Base-by-base conservation (phyloP, 305 asterid genomes). In the Solanum aculeatissimum region DNA sequence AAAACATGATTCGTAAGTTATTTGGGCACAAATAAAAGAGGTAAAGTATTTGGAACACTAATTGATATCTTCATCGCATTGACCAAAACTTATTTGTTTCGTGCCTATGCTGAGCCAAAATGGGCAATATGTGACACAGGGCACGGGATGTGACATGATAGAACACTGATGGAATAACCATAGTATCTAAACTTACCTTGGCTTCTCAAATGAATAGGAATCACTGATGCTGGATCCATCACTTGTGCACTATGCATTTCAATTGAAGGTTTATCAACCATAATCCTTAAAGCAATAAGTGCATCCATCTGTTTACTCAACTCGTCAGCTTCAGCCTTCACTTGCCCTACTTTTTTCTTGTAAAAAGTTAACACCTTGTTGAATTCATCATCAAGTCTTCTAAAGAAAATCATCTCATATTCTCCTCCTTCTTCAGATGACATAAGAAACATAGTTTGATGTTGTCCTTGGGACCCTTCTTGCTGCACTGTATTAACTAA, bases 271-370 rank as follows among this genome's bases (percentile, higher is more conserved):
- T 87, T 87, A 63, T 93, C 93, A 1, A 96, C 96, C 74, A 16
- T 88, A 51, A 94, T 82, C 87, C 98, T 89, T 85, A 96, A 86
- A 82, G 99, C 99, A 83, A 96, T 91, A 8, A 96, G 92, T 15
- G 93, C 97, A 85, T 96, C 96, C 98, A 96, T 96, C 86, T 96
- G 99, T 38, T 88, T 93, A 55, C 86, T 93, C 86, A 96, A 83
- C 88, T 91, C 90, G 38, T 85, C 93, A 4, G 98, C 98, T 58
- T 92, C 96, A 9, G n/a, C 35, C 77, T 87, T 87, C 80, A 85
- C 90, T 38, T 93, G 92, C 35, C 78, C 86, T n/a, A 94, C 93
- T 71, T 91, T 93, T 0, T 19, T 88, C 91, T 63, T 85, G 68
- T 93, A 96, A 84, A 96, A 96, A 57, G 72, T 90, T 0, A 90